Evolutionary conservation across 768 basidiomycete genomes (phyloP).

Genomic region (Xerocomus brunneocitrinus): DNA sequence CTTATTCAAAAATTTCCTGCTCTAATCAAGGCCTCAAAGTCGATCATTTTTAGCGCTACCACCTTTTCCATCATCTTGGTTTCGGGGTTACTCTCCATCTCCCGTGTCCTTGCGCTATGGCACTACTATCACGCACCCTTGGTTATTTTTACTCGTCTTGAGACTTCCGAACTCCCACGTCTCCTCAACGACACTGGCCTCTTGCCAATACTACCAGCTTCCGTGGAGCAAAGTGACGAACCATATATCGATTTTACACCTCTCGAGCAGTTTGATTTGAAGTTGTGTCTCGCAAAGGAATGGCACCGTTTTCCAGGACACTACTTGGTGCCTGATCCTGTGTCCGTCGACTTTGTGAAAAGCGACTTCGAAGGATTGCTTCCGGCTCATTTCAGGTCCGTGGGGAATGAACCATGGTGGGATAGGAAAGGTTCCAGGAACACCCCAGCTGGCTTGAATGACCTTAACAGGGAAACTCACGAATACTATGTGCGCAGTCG

Average conservation of each 20-base stretch:
- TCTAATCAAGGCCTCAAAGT: conserved; percentile 62
- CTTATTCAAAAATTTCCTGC: not conserved
- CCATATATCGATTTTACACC: conserved; percentile 61
- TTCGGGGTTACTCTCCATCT: conserved; percentile 65
- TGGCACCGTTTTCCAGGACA: conserved; percentile 94
- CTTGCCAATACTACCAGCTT: conserved; percentile 43
- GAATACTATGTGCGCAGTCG: conserved; percentile 66
- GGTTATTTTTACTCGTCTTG: conserved; percentile 62
- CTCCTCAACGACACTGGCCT: conserved; percentile 71
- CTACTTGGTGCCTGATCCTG: conserved; percentile 79
- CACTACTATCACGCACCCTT: conserved; percentile 91
- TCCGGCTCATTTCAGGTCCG: conserved; percentile 67
- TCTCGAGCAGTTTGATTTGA: conserved; percentile 65
- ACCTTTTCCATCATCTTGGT: conserved; percentile 68
- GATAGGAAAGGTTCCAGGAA: conserved; percentile 54
- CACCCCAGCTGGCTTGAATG: conserved; percentile 71
- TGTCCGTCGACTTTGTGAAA: conserved; percentile 85
- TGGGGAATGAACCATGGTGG: conserved; percentile 26
- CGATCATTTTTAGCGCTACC: conserved; percentile 68
- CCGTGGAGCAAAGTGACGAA: conserved; percentile 40
- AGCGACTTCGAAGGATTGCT: conserved; percentile 88
- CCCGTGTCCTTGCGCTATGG: conserved; percentile 78
- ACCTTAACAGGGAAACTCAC: conserved; percentile 75
- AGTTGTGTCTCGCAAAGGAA: conserved; percentile 87
- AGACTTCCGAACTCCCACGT: conserved; percentile 74